These are phyloP conservation scores for Aphanomyces cochlioides DNA, from an alignment of 352 stramenopile genomes.

Conservation along the genomic window DNA sequence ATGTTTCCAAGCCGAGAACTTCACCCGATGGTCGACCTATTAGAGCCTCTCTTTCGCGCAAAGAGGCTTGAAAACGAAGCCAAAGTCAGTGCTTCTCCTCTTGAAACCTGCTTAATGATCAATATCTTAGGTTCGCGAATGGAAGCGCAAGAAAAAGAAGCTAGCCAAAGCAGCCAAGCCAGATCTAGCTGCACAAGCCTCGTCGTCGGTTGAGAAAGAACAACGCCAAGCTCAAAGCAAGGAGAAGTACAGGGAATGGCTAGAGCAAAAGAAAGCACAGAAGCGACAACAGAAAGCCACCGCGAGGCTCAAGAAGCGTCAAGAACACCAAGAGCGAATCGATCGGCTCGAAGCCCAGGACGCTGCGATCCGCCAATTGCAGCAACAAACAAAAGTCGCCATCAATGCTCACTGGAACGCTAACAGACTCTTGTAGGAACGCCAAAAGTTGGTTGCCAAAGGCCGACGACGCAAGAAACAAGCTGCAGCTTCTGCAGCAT, in stretches of 20 bases:
- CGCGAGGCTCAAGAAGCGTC: background rate
- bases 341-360: background rate
- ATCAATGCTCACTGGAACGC: background rate
- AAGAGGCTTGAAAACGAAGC: no score
- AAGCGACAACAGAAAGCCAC: background rate
- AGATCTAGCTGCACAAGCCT: background rate
- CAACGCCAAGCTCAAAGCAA: conserved; percentile 8
- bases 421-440: no score
- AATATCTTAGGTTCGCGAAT: background rate
- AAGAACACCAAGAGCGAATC: background rate
- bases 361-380: background rate
- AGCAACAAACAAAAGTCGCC: background rate
- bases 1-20: no score
- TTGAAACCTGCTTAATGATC: background rate
- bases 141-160: background rate
- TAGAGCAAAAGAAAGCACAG: conserved; percentile 17
- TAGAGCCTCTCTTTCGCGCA: background rate
- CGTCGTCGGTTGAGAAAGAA: background rate
- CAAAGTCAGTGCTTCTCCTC: no score
- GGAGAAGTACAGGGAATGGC: conserved; percentile 1
- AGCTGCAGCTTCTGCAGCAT: no score
- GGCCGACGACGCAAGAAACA: no score
- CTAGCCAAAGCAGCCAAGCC: background rate
- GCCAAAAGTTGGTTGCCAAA: no score
- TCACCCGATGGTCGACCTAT: background rate